These are phyloP conservation scores for Collybiopsis luxurians DNA, from an alignment of 768 basidiomycete species.

Conservation along the genomic window DNA sequence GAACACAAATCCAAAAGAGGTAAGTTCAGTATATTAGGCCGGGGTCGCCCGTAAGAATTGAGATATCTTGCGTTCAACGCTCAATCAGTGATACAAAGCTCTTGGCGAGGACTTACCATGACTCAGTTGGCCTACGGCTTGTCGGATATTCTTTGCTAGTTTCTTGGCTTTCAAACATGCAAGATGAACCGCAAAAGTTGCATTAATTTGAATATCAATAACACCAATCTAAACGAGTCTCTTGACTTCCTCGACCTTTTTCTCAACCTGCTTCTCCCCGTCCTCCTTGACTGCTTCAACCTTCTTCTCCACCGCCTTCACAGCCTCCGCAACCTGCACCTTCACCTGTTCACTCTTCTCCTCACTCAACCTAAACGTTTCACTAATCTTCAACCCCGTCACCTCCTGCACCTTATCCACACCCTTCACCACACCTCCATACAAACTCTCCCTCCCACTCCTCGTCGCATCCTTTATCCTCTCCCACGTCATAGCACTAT, in stretches of 20 bases:
- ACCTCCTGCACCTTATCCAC: slow-evolving; percentile 59
- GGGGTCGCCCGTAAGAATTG: no score
- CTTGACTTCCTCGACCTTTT: slow-evolving; percentile 7
- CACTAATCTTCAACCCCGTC: slow-evolving; percentile 73
- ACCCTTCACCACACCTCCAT: slow-evolving; percentile 40
- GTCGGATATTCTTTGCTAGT: no score
- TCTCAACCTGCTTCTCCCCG: neutral
- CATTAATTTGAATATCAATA: no score
- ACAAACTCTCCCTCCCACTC: slow-evolving; percentile 42
- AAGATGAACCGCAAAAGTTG: no score
- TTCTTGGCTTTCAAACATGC: no score
- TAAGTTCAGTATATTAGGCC: no score
- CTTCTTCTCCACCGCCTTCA: slow-evolving; percentile 1
- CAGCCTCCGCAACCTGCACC: slow-evolving; percentile 13
- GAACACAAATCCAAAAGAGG: no score
- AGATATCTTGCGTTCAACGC: no score
- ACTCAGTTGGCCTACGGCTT: no score
- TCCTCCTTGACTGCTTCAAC: neutral
- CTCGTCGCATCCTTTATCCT: slow-evolving; percentile 50
- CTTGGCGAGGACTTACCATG: no score
- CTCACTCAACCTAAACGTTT: slow-evolving; percentile 48
- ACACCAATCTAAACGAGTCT: slow-evolving; percentile 1
- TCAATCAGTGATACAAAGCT: no score
- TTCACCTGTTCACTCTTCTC: slow-evolving; percentile 17
- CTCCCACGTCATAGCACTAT: slow-evolving; percentile 57